Base-by-base conservation (phyloP, 441 rosid species). In the Daphne laureola region DNA sequence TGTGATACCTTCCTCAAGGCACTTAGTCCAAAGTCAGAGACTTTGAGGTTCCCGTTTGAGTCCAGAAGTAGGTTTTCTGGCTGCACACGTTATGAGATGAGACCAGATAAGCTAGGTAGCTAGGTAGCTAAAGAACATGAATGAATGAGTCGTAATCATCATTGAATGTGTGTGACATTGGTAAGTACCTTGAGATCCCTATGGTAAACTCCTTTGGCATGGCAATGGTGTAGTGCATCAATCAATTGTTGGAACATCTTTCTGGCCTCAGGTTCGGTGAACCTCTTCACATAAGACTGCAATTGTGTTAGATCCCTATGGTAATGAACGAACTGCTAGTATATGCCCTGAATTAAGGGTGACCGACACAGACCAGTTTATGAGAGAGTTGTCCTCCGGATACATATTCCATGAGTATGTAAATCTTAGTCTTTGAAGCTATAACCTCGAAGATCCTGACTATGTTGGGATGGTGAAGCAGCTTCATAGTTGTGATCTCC, bases 401-500 rank as follows among this genome's bases (percentile, higher is more conserved):
- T 13, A 86, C 77, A 25, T 91, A 81, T 57, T 91, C 96, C 96
- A 91, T 88, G 6, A 86, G 80, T 42, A 91, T 79, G 66, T 90
- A 88, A 51, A 88, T 88, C 69, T 82, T 91, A 2, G 87, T 80
- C 77, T 86, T 91, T 26, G 89, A 67, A 51, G 95, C 98, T 43
- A 86, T 79, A 51, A 86, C 98, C 96, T 91, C 98, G 7, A 81
- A 81, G 62, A 91, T 91, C 48, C 73, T 74, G 2, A 80, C 89
- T 14, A 86, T 81, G 66, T 86, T 80, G 4, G 93, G 96, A 61
- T 91, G 98, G 58, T 88, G 73, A 58, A 91, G 70, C 49, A 86
- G 83, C 75, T 88, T 88, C 98, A 91, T 91, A 1, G 89, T 91
- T 48, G 79, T 73, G 50, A 88, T 86, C 78, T 91, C 98, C 62